A percentile compares a stretch with the other conserved stretches of the same genome.
Evolutionary conservation across 2,329 filamentous ascomycete genomes (phyloP).

Genomic region (Calonectria crousiana): DNA sequence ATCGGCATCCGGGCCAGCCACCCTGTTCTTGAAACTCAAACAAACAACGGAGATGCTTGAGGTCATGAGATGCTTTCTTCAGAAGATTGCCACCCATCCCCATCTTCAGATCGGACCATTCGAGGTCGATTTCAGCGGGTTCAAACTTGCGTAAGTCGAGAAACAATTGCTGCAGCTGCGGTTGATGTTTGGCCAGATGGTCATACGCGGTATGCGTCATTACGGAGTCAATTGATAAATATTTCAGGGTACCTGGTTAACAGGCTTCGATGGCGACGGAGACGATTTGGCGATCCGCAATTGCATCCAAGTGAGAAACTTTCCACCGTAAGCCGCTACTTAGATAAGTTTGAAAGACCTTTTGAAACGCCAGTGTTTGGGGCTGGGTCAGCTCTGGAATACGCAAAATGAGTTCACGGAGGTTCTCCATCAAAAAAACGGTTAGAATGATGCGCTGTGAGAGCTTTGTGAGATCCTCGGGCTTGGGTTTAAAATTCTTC

Average conservation of each 20-base stretch:
- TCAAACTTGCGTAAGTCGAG: background rate
- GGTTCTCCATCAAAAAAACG: background rate
- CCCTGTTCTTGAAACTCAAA: background rate
- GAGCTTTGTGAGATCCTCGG: background rate
- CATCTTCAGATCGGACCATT: background rate
- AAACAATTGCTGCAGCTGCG: background rate
- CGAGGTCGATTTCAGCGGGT: too few relatives aligned
- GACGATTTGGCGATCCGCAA: background rate
- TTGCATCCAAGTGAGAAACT: background rate
- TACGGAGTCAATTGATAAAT: background rate
- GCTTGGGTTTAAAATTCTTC: background rate
- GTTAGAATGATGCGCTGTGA: background rate
- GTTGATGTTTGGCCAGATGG: background rate
- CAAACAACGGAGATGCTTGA: background rate
- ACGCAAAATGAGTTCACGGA: background rate
- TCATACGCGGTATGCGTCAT: background rate
- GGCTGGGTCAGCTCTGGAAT: background rate
- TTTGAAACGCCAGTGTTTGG: background rate
- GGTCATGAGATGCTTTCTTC: background rate
- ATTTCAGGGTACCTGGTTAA: background rate
- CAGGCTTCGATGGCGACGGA: background rate
- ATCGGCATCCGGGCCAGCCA: background rate
- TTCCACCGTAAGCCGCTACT: background rate
- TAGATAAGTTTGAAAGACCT: background rate
- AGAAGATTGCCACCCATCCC: background rate